Percentiles rank a stretch among this genome's conserved stretches.
Evolutionary conservation across 2,329 filamentous ascomycete species (phyloP).

Genomic region (Dothistroma septosporum): DNA sequence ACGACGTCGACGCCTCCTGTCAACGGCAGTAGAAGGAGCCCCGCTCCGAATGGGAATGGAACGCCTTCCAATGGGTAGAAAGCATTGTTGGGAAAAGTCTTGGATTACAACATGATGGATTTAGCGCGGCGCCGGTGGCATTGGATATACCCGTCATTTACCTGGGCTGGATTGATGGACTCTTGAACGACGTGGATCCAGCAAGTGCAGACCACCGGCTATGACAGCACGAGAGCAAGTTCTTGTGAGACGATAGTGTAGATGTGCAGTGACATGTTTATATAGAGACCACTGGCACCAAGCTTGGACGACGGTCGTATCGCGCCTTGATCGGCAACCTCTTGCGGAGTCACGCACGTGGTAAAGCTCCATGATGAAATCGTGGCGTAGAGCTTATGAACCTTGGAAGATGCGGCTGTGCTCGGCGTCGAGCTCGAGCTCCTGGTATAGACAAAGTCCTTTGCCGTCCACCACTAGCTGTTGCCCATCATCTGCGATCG

Average conservation of each 20-base stretch:
- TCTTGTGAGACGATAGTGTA: not conserved
- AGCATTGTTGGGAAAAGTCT: not conserved
- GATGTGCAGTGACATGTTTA: constrained; percentile 1
- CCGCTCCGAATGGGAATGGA: not conserved
- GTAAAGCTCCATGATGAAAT: not conserved
- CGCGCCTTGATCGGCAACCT: not conserved
- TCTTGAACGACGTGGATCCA: not conserved
- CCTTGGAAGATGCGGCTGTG: not conserved
- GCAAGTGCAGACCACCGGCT: not conserved
- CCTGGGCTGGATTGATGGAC: not conserved
- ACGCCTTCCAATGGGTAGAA: constrained; percentile 4
- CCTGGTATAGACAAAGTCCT: not conserved
- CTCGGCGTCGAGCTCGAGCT: not conserved
- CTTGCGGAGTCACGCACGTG: not conserved
- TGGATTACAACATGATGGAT: constrained; percentile 3
- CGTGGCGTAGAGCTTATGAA: not conserved
- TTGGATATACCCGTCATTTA: constrained; percentile 2
- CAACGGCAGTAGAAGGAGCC: not conserved
- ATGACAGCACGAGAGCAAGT: not conserved
- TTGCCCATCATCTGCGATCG: not conserved
- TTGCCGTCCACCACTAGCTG: not conserved
- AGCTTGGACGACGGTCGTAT: not conserved
- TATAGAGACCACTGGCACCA: not conserved
- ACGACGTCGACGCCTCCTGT: constrained; percentile 7
- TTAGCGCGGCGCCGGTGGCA: constrained; percentile 5